These are phyloP conservation scores for Geotrichum cucujoidarum DNA, from an alignment of 1,139 yeast species.

Conservation along the genomic window DNA sequence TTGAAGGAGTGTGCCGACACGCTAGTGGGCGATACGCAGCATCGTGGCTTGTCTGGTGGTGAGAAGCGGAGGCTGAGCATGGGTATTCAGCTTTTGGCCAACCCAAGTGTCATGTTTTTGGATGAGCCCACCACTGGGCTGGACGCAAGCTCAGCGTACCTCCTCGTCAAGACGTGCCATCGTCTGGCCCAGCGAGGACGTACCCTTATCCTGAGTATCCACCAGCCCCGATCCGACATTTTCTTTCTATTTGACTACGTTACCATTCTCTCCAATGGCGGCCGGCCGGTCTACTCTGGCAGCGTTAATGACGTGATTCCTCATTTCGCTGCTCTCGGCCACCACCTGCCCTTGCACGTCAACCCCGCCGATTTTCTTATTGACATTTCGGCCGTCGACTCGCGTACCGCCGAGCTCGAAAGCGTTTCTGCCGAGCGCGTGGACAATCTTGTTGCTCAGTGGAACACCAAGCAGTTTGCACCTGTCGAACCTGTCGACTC, in stretches of 20 bases:
- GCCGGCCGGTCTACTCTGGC: conserved; percentile 59
- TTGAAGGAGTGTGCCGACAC: conserved; percentile 58
- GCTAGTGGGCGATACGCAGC: conserved; percentile 48
- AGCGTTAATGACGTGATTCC: conserved; percentile 42
- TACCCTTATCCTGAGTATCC: conserved; percentile 70
- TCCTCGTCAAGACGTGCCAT: conserved; percentile 59
- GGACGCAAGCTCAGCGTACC: conserved; percentile 71
- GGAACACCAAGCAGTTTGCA: conserved; percentile 40
- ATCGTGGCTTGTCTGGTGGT: conserved; percentile 70
- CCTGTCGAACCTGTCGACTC: background rate
- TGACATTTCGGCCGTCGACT: conserved; percentile 66
- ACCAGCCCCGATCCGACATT: conserved; percentile 81
- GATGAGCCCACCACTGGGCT: conserved; percentile 91
- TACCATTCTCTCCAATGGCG: conserved; percentile 67
- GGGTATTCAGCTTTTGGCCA: conserved; percentile 70
- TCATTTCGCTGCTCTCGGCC: conserved; percentile 52
- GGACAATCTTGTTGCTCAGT: conserved; percentile 42
- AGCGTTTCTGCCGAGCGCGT: conserved; percentile 44
- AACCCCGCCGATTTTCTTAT: conserved; percentile 65
- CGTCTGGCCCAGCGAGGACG: conserved; percentile 58
- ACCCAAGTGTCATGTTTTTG: conserved; percentile 69
- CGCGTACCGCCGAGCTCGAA: conserved; percentile 43
- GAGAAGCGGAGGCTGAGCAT: conserved; percentile 74
- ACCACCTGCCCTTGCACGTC: conserved; percentile 43
- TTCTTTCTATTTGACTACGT: conserved; percentile 62